These are phyloP conservation scores for Boletus subparvulus DNA, from an alignment of 768 basidiomycete species.

Conservation along the genomic window DNA sequence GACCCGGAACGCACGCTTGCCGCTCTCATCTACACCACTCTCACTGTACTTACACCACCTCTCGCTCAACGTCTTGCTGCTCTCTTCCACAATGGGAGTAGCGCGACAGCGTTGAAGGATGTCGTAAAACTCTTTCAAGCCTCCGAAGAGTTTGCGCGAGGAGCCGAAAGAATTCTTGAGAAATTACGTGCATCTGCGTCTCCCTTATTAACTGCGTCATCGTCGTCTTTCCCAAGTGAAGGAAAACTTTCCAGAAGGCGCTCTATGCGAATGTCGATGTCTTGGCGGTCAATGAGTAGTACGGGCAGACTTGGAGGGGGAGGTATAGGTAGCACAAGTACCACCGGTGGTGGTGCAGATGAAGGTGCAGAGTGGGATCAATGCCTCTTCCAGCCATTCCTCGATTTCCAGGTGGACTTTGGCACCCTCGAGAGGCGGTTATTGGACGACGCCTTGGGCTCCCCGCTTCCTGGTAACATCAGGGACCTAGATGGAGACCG, in stretches of 20 bases:
- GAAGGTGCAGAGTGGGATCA: constrained; percentile 74
- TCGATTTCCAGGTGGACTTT: constrained; percentile 88
- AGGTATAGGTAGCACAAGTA: constrained; percentile 9
- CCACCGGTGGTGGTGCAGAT: constrained; percentile 7
- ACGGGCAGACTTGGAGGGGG: constrained; percentile 18
- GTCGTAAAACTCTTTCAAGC: constrained; percentile 69
- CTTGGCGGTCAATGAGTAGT: constrained; percentile 45
- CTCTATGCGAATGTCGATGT: constrained; percentile 65
- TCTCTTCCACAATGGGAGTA: constrained; percentile 58
- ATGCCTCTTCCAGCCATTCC: constrained; percentile 90
- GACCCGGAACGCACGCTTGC: constrained; percentile 77
- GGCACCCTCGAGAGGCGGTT: constrained; percentile 70
- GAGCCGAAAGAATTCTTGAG: constrained; percentile 74
- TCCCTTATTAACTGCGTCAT: constrained; percentile 18
- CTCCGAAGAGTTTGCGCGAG: constrained; percentile 81
- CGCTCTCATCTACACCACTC: constrained; percentile 75
- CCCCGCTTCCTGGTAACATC: constrained; percentile 37
- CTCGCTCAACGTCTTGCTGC: constrained; percentile 75
- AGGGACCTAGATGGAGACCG: constrained; percentile 36
- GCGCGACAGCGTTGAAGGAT: constrained; percentile 60
- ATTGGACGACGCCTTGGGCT: constrained; percentile 58
- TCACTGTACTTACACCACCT: constrained; percentile 79
- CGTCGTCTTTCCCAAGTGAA: constrained; percentile 24
- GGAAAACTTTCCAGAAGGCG: constrained; percentile 46
- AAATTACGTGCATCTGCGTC: constrained; percentile 50